Percentiles rank a stretch among this genome's conserved stretches.
Evolutionary conservation across 108 stramenopile species (phyloP).

Genomic region (Pelagomonas calceolata): DNA sequence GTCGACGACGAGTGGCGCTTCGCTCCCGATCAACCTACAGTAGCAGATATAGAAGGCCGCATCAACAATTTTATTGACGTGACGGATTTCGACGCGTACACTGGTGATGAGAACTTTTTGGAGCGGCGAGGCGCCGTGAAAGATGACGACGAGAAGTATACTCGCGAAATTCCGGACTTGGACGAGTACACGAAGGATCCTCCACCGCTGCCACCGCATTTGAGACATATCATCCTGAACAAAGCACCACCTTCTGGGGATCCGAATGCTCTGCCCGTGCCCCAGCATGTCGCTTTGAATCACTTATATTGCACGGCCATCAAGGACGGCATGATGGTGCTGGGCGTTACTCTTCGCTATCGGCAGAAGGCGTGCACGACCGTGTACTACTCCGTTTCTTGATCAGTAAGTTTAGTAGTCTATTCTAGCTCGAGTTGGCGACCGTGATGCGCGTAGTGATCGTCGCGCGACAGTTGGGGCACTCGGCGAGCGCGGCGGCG

Average conservation of each 20-base stretch:
- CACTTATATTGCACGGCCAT: conserved; percentile 99
- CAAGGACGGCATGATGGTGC: conserved; percentile 98
- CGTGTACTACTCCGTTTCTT: conserved; percentile 70
- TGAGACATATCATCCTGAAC: conserved; percentile 96
- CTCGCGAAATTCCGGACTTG: conserved; percentile 77
- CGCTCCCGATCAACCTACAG: conserved; percentile 87
- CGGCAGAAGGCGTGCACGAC: conserved; percentile 89
- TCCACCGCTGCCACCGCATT: conserved; percentile 97
- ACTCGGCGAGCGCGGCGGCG: no score
- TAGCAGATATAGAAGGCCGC: conserved; percentile 91
- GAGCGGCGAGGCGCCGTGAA: conserved; percentile 12
- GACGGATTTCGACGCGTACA: conserved; percentile 87
- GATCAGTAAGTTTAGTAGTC: no score
- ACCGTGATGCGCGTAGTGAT: no score
- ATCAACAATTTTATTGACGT: conserved; percentile 99
- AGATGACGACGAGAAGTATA: conserved; percentile 71
- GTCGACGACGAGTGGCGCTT: conserved; percentile 99
- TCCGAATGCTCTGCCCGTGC: conserved; percentile 80
- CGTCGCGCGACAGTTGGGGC: no score
- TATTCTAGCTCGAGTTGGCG: no score
- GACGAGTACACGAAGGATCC: conserved; percentile 99
- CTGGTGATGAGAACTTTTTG: conserved; percentile 70
- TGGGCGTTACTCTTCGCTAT: conserved; percentile 93
- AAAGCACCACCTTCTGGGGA: conserved; percentile 79
- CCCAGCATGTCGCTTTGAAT: conserved; percentile 95